Conservation (phyloP, 164 flowering plant genomes). For the Taxillus chinensis region DNA sequence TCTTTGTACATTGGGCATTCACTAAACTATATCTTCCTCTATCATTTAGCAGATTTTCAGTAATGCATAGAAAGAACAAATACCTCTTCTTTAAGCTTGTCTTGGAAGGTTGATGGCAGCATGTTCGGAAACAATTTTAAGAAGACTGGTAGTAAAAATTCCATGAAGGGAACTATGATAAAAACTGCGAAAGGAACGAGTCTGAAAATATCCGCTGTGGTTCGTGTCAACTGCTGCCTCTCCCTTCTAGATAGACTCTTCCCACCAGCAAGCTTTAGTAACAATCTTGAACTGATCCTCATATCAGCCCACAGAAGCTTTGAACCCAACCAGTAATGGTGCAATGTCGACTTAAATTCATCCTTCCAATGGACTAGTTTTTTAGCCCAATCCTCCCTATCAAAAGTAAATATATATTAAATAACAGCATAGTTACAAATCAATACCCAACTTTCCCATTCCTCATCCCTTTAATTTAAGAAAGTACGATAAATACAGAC, state of each 20-base stretch:
- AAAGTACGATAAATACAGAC: slow-evolving; percentile 18
- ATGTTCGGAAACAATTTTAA: slow-evolving; percentile 91
- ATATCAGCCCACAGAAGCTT: slow-evolving; percentile 84
- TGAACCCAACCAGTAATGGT: slow-evolving; percentile 86
- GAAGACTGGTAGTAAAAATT: slow-evolving; percentile 83
- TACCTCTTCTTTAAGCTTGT: slow-evolving; percentile 97
- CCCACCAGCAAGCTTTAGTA: slow-evolving; percentile 73
- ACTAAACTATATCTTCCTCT: too few species aligned
- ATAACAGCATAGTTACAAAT: not conserved
- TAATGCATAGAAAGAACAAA: not conserved
- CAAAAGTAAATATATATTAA: not conserved
- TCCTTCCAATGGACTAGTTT: slow-evolving; percentile 78
- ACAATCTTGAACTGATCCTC: slow-evolving; percentile 64
- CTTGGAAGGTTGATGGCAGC: slow-evolving; percentile 96
- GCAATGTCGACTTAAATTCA: slow-evolving; percentile 56
- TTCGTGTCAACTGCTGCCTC: slow-evolving; percentile 84
- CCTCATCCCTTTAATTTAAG: too few species aligned
- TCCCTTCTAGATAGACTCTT: slow-evolving; percentile 91
- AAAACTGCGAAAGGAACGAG: slow-evolving; percentile 90
- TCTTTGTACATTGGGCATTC: too few species aligned
- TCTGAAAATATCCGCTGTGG: slow-evolving; percentile 89
- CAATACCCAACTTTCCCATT: not conserved
- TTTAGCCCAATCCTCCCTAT: slow-evolving; percentile 87
- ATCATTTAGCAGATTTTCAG: too few species aligned
- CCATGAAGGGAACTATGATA: slow-evolving; percentile 91